Evolutionary conservation across 176 grass and related monocot species (phyloP).

Genomic region (Avena insularis): DNA sequence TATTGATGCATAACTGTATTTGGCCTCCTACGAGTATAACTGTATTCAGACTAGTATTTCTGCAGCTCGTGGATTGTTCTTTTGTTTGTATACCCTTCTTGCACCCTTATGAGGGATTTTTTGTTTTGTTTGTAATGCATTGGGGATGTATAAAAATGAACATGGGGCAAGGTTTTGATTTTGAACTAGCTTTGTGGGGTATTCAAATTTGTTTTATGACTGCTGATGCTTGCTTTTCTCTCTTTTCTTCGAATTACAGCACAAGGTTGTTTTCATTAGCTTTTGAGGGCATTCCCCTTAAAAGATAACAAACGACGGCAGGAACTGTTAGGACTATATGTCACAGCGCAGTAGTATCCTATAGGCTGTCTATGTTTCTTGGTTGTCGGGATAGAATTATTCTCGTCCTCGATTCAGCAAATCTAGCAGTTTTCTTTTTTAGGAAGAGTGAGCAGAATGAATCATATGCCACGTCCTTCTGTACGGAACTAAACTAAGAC

Average conservation of each 20-base stretch:
- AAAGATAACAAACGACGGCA: slow-evolving; percentile 5
- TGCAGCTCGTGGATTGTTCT: not conserved
- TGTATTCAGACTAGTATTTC: not conserved
- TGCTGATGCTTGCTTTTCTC: slow-evolving; percentile 1
- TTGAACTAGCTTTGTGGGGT: not conserved
- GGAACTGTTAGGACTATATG: not conserved
- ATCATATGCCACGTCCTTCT: slow-evolving; percentile 4
- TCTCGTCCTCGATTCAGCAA: not conserved
- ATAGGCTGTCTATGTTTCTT: not conserved
- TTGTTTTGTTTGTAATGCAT: not conserved
- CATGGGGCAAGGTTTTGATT: not conserved
- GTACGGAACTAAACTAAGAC: not conserved
- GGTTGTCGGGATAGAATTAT: not conserved
- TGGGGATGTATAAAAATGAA: not conserved
- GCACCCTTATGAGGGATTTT: not conserved
- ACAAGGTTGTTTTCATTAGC: not conserved
- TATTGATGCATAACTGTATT: not conserved
- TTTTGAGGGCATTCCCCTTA: slow-evolving; percentile 2
- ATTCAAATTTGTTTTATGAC: not conserved
- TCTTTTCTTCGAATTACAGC: not conserved
- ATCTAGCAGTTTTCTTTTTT: not conserved
- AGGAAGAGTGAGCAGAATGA: not conserved
- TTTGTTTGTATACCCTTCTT: not conserved
- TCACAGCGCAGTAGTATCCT: not conserved
- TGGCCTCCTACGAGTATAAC: not conserved